phyloP scores from a whole-genome alignment of 2,329 filamentous ascomycete genomes.

The Zarea fungicola region DNA sequence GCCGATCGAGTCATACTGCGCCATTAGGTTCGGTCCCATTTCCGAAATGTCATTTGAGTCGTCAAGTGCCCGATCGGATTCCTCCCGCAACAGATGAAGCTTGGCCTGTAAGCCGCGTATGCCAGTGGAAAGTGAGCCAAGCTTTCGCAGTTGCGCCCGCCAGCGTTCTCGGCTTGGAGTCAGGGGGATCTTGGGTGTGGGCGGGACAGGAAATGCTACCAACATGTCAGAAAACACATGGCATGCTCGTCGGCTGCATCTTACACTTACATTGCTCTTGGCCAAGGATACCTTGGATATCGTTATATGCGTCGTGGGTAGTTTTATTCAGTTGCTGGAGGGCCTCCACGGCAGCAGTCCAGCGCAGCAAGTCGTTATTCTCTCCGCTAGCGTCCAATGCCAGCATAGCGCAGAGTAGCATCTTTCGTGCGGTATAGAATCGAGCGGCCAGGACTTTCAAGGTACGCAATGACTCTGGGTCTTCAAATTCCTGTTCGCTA shows the following conservation, averaged over 20 bases:
- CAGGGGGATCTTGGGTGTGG: conserved; percentile 54
- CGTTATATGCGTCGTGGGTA: conserved; percentile 58
- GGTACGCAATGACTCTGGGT: conserved; percentile 70
- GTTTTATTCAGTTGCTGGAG: conserved; percentile 60
- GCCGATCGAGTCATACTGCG: conserved; percentile 93
- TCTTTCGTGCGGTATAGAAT: conserved; percentile 73
- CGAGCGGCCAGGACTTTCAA: conserved; percentile 78
- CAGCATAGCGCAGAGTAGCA: conserved; percentile 83
- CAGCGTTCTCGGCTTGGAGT: conserved; percentile 77
- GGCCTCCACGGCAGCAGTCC: conserved; percentile 71
- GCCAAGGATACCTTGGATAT: conserved; percentile 62
- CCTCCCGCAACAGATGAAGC: conserved; percentile 84
- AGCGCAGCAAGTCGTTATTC: conserved; percentile 69
- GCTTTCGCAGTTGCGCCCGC: conserved; percentile 79
- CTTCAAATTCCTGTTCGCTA: conserved; percentile 65
- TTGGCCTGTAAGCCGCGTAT: conserved; percentile 93
- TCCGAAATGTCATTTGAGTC: conserved; percentile 68
- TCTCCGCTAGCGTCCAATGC: conserved; percentile 80
- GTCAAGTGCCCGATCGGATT: conserved; percentile 75
- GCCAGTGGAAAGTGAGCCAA: conserved; percentile 82
- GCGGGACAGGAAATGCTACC: conserved; percentile 48
- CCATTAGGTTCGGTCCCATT: conserved; percentile 71
- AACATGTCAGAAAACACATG: conserved; percentile 8
- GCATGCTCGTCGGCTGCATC: conserved; percentile 1
- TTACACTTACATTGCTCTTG: conserved; percentile 73